A percentile compares a stretch with the other conserved stretches of the same genome.
These are phyloP conservation scores for Tephrocybe sp. DNA, from an alignment of 768 basidiomycete species.

Conservation along the genomic window DNA sequence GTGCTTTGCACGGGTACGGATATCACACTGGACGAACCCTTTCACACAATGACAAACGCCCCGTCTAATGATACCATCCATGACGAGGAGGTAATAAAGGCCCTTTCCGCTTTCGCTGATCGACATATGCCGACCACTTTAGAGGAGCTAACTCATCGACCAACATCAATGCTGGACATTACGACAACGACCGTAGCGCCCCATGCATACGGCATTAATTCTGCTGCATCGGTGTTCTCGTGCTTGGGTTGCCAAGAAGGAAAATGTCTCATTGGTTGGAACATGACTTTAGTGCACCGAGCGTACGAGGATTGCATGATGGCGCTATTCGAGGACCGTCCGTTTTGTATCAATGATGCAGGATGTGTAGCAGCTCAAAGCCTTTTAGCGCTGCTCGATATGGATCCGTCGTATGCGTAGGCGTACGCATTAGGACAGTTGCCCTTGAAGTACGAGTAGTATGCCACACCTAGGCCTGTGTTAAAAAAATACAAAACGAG, in stretches of 20 bases:
- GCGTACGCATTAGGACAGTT: background rate
- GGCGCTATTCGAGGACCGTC: background rate
- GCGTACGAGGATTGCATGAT: background rate
- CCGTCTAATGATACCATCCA: background rate
- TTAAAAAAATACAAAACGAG: too few relatives aligned
- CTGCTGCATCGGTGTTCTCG: background rate
- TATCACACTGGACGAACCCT: background rate
- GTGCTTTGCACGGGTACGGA: background rate
- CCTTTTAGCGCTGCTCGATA: background rate
- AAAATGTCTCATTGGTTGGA: background rate
- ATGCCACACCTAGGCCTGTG: too few relatives aligned
- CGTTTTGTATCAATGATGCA: background rate
- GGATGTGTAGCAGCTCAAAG: background rate
- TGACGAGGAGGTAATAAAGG: background rate
- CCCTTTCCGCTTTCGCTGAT: background rate
- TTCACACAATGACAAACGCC: background rate
- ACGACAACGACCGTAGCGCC: background rate
- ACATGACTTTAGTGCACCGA: background rate
- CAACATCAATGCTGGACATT: background rate
- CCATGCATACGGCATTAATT: constrained; percentile 2
- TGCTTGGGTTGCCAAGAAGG: background rate
- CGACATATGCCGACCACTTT: background rate
- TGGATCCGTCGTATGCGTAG: background rate
- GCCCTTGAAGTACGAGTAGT: too few relatives aligned
- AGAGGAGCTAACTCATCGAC: background rate